These are phyloP conservation scores for Fraxinus anomala DNA, from an alignment of 257 asterid species.

Conservation along the genomic window DNA sequence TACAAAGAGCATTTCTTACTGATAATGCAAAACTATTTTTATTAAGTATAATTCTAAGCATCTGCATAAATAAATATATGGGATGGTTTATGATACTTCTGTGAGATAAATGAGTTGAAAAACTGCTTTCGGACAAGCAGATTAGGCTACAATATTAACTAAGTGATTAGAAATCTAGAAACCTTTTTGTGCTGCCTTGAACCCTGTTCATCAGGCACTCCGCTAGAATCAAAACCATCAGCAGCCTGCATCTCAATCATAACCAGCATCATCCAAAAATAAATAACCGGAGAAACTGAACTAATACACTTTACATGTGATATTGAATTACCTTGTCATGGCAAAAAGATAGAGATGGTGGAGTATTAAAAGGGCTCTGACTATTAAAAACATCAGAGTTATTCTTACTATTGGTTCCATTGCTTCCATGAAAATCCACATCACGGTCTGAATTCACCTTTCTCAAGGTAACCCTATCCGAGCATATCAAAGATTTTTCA, in stretches of 20 bases:
- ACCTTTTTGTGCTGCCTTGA: conserved; percentile 92
- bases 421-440: conserved; percentile 37
- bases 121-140: conserved; percentile 17
- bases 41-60: neutral
- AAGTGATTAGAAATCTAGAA: conserved; percentile 29
- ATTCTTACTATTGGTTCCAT: conserved; percentile 33
- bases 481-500: conserved; percentile 47
- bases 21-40: neutral
- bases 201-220: conserved; percentile 51
- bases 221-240: conserved; percentile 44
- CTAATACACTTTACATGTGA: conserved; percentile 16
- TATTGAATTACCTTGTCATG: conserved; percentile 60
- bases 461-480: conserved; percentile 39
- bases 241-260: conserved; percentile 50
- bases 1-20: neutral
- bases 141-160: conserved; percentile 9
- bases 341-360: conserved; percentile 81
- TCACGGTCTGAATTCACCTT: conserved; percentile 33
- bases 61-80: neutral
- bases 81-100: conserved; percentile 22
- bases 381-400: conserved; percentile 43
- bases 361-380: conserved; percentile 88
- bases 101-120: conserved; percentile 1
- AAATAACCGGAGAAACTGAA: conserved; percentile 18
- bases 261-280: conserved; percentile 26